Evolutionary conservation across 2,329 filamentous ascomycete species (phyloP), one percentile per base, ranked within the genome.

Genomic region (Curvularia spicifera): DNA sequence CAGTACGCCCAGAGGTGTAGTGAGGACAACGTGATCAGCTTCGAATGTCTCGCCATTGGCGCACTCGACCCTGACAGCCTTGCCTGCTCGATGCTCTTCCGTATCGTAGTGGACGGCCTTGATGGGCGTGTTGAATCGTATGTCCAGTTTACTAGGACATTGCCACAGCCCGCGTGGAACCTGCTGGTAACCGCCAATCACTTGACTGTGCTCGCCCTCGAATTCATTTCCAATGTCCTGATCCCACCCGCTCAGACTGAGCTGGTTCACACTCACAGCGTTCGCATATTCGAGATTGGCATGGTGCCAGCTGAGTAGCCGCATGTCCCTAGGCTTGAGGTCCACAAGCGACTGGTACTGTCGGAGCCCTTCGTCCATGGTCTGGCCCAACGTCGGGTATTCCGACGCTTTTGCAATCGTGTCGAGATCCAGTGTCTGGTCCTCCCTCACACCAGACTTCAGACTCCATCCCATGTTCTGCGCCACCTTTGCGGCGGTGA

Each of bases 271-370:
- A 65, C 93, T 96, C 1, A 89, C 91, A 1, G 95, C 95, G 75
- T 98, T 99, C 62, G 94, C 96, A 73, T 99, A 99, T 77, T 99
- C 95, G 13, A 99, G 84, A 72, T 99, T 99, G 64, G 96, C 96
- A 75, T 97, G 90, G 77, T 99, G 96, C 95, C 95, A 99, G 72
- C 97, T 99, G 71, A 98, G 84, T 15, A 99, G 82, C 45, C 95
- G 87, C 77, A 96, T 89, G 71, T 99, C 95, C 72, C 92, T 91
- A 1, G 93, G 86, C 13, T 88, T 91, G 51, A 99, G 80, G 57
- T 96, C 89, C 28, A 98, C 84, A 48, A 99, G 85, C 31, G 85
- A 83, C 70, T 91, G 89, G 74, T 97, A 99, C 75, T 98, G 93
- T 18, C 84, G 84, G 59, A 99, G 88, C n/a, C 93, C 91, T 64